Evolutionary conservation across 2,329 filamentous ascomycete species (phyloP).

Genomic region (Lizonia empirigonia): DNA sequence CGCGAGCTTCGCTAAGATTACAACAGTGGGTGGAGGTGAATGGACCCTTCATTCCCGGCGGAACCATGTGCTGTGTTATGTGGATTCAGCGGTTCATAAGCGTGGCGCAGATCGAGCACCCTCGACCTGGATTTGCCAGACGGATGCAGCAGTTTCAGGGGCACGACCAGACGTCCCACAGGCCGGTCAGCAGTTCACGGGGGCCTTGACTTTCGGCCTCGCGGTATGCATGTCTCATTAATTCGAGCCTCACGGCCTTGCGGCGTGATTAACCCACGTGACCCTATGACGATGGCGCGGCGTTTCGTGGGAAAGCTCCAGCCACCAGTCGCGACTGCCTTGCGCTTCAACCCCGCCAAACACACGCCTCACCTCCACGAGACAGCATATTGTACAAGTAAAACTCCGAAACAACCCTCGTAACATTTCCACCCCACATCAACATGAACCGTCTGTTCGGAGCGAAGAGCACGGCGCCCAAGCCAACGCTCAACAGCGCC

Average conservation of each 20-base stretch:
- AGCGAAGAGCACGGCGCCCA: constrained; percentile 81
- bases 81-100: constrained; percentile 16
- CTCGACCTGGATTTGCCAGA: constrained; percentile 9
- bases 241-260: background rate
- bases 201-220: background rate
- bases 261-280: constrained; percentile 3
- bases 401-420: background rate
- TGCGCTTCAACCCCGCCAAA: constrained; percentile 15
- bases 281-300: constrained; percentile 14
- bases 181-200: constrained; percentile 1
- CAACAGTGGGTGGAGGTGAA: constrained; percentile 17
- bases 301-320: constrained; percentile 12
- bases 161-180: constrained; percentile 7
- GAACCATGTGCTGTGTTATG: constrained; percentile 14
- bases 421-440: constrained; percentile 15
- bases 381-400: background rate
- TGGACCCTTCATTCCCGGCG: constrained; percentile 16
- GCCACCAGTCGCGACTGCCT: constrained; percentile 18
- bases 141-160: constrained; percentile 12
- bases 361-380: background rate
- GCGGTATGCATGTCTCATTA: background rate
- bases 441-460: constrained; percentile 97
- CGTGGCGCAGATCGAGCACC: constrained; percentile 18
- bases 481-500: constrained; percentile 83
- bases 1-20: constrained; percentile 8